Evolutionary conservation across 139 green algal species (phyloP).

Genomic region (Coelastrella sp.): DNA sequence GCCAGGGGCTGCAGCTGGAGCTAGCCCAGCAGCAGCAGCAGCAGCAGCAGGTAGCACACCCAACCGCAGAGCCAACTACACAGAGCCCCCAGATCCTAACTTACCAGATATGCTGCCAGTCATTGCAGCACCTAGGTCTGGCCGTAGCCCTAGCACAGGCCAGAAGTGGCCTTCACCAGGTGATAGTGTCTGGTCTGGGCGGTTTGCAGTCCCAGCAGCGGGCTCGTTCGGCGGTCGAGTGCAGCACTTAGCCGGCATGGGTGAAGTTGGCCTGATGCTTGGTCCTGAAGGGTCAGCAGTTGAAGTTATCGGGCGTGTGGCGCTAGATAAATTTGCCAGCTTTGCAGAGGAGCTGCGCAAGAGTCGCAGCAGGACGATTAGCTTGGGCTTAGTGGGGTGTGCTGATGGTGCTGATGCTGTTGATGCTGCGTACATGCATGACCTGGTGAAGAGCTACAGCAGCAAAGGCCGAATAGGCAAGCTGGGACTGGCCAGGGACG

Average conservation of each 20-base stretch:
- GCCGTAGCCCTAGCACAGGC: not conserved
- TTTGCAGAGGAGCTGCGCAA: slow-evolving; percentile 73
- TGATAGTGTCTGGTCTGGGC: slow-evolving; percentile 54
- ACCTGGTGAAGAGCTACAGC: slow-evolving; percentile 21
- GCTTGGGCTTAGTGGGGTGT: slow-evolving; percentile 48
- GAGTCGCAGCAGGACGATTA: slow-evolving; percentile 67
- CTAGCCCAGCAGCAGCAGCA: not conserved
- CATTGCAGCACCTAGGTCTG: slow-evolving; percentile 31
- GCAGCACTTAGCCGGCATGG: slow-evolving; percentile 55
- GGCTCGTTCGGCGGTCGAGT: slow-evolving; percentile 22
- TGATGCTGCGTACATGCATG: slow-evolving; percentile 24
- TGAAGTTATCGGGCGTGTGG: slow-evolving; percentile 63
- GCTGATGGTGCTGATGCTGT: not conserved
- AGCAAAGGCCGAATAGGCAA: slow-evolving; percentile 36
- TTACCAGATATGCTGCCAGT: slow-evolving; percentile 54
- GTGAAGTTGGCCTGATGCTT: slow-evolving; percentile 53
- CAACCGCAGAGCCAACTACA: slow-evolving; percentile 4
- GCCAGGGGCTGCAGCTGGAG: not conserved
- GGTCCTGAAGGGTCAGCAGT: slow-evolving; percentile 17
- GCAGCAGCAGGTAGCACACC: not conserved
- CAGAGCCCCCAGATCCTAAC: not conserved
- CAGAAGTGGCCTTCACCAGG: not conserved
- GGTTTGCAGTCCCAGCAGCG: slow-evolving; percentile 39
- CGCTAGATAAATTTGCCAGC: slow-evolving; percentile 64
- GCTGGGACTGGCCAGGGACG: slow-evolving; percentile 26